A percentile compares a stretch with the other conserved stretches of the same genome.
phyloP scores from a whole-genome alignment of 768 basidiomycete species.

The Rhizopogon rudus region DNA sequence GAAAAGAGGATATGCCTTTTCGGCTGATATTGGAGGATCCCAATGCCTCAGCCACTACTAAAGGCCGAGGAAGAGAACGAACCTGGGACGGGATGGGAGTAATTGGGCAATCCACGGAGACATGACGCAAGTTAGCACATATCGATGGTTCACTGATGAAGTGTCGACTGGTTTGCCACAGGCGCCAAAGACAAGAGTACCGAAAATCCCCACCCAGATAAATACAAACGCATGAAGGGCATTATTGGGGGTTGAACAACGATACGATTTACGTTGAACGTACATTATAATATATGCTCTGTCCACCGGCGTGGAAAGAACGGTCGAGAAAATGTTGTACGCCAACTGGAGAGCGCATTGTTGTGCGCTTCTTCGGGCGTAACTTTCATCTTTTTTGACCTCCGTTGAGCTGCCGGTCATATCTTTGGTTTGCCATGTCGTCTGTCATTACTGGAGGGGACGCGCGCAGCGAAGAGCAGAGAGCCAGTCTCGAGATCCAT shows the following conservation, averaged over 20 bases:
- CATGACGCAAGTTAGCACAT: background rate
- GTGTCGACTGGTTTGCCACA: conserved; percentile 49
- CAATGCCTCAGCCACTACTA: conserved; percentile 66
- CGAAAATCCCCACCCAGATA: background rate
- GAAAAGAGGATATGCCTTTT: too few species aligned
- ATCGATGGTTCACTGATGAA: conserved; percentile 65
- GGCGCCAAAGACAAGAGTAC: conserved; percentile 34
- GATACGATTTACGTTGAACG: conserved; percentile 6
- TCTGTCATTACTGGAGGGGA: too few species aligned
- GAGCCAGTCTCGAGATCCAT: too few species aligned
- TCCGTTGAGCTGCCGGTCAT: conserved; percentile 41
- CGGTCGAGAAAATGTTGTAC: conserved; percentile 39
- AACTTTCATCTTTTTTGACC: too few species aligned
- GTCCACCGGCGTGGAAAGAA: conserved; percentile 54
- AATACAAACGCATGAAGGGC: conserved; percentile 34
- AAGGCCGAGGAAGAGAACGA: conserved; percentile 66
- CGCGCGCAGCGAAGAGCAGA: too few species aligned
- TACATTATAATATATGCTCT: conserved; percentile 63
- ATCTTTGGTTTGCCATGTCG: too few species aligned
- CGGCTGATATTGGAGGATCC: conserved; percentile 48
- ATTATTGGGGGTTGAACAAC: background rate
- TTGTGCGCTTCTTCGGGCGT: too few species aligned
- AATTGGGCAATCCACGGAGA: background rate
- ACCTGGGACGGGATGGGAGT: conserved; percentile 13
- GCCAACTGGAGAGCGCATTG: conserved; percentile 50